Percentiles rank a stretch among this genome's conserved stretches.
These are phyloP conservation scores for Phytophthora pseudosyringae DNA, from an alignment of 352 stramenopile genomes.

Conservation along the genomic window DNA sequence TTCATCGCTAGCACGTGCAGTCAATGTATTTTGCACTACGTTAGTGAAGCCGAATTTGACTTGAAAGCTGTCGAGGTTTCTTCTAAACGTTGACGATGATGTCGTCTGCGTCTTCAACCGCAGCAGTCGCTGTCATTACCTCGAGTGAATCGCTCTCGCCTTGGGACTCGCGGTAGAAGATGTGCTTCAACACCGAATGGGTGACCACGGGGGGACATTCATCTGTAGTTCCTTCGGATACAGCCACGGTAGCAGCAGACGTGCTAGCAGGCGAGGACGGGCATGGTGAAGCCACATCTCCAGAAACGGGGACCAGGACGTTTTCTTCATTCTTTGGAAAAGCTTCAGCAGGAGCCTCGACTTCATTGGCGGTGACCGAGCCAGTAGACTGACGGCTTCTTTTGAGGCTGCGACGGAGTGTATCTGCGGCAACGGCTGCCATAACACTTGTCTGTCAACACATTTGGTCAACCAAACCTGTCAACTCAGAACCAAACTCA, in stretches of 20 bases:
- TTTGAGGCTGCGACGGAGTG: constrained; percentile 55
- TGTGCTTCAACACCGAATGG: constrained; percentile 40
- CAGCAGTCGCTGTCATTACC: neutral
- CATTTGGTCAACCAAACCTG: neutral
- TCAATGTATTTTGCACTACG: neutral
- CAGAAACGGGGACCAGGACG: neutral
- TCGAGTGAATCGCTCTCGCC: constrained; percentile 11
- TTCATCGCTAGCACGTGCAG: constrained; percentile 42
- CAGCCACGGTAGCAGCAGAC: constrained; percentile 11
- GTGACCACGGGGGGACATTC: neutral
- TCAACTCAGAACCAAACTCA: constrained; percentile 3
- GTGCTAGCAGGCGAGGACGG: constrained; percentile 25
- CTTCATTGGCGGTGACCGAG: constrained; percentile 9
- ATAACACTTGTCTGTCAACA: constrained; percentile 57
- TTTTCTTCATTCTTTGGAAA: neutral
- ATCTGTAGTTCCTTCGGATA: constrained; percentile 3
- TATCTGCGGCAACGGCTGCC: constrained; percentile 61
- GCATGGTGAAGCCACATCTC: constrained; percentile 12
- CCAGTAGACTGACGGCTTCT: constrained; percentile 43
- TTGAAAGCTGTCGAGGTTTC: neutral
- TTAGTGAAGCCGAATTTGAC: neutral
- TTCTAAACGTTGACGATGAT: constrained; percentile 23
- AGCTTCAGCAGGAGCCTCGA: neutral
- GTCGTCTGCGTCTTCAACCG: constrained; percentile 12
- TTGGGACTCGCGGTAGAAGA: constrained; percentile 25